These are phyloP conservation scores for Coniosporium apollinis DNA, from an alignment of 495 filamentous ascomycete species.

Conservation along the genomic window DNA sequence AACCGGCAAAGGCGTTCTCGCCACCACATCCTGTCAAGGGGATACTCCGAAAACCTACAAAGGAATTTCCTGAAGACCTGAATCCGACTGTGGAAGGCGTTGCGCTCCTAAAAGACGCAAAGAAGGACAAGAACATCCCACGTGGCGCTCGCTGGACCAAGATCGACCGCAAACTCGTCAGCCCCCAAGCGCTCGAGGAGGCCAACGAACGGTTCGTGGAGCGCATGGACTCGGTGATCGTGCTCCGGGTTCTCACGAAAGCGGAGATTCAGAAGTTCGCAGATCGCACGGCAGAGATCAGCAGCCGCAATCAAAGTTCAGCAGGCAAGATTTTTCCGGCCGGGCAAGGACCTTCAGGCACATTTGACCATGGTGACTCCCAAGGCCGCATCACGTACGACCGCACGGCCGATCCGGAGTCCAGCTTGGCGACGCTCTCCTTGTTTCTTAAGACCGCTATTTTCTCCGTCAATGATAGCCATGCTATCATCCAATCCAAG, in stretches of 20 bases:
- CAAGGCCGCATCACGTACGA: no score
- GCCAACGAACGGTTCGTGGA: slow-evolving; percentile 72
- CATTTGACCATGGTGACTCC: no score
- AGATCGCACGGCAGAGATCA: slow-evolving; percentile 52
- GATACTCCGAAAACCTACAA: slow-evolving; percentile 54
- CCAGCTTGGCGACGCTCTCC: no score
- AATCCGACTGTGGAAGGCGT: slow-evolving; percentile 74
- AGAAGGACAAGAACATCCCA: slow-evolving; percentile 45
- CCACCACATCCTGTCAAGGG: slow-evolving; percentile 36
- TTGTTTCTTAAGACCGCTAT: no score
- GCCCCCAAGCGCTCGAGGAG: slow-evolving; percentile 58
- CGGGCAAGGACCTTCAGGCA: no score
- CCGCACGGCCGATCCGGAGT: no score
- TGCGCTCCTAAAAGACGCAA: slow-evolving; percentile 59
- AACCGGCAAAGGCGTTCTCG: slow-evolving; percentile 16
- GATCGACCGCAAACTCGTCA: slow-evolving; percentile 67
- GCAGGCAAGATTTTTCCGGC: no score
- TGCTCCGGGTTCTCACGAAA: slow-evolving; percentile 58
- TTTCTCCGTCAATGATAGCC: no score
- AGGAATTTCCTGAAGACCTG: slow-evolving; percentile 63
- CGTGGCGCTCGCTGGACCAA: slow-evolving; percentile 75
- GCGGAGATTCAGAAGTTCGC: slow-evolving; percentile 73
- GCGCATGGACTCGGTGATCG: slow-evolving; percentile 69
- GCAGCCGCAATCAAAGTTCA: no score
- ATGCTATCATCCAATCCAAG: no score